Base-by-base conservation (phyloP, 1,284 basidiomycete genomes). In the Singerocomus rubriflavus region DNA sequence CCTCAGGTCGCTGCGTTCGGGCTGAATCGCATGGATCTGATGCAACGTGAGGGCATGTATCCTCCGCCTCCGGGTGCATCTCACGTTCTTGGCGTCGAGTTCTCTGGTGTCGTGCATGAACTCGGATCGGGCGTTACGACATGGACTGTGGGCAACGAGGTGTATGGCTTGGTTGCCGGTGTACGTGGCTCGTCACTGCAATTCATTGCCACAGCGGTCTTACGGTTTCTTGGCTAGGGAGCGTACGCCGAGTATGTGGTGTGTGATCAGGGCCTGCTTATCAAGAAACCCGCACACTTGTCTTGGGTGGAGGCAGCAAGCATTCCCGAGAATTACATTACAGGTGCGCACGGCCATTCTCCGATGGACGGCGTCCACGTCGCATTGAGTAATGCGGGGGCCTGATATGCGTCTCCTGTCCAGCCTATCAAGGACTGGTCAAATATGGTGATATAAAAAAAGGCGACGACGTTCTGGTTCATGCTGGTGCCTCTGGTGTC, bases 231-330 rank as follows among this genome's bases (percentile, higher is more conserved):
- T 48, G 14, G 29, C 25, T 29, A 93, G 90, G 94, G 94, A 17
- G 91, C 93, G 26, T 96, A 97, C 63, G 93, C 93, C 37, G 92
- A 98, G 68, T 97, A 87, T 70, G 85, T 97, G 55, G 77, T 74
- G 37, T 80, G 84, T 26, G 75, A 80, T 11, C 77, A 84, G 49
- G 78, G 78, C 6, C 84, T 93, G 73, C 66, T 95, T 46, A 72
- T 94, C 53, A 73, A 68, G 54, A 98, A 98, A 71, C 91, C 93
- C 2, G 66, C 69, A 37, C 73, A 85, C 62, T 72, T 98, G 49
- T 82, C 84, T 32, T 94, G 89, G 88, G 79, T 76, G 0, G 84
- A 97, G 63, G 93, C 91, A 9, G 91, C 92, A 13, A 85, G 82
- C 55, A 83, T 96, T 36, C 90, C 91, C 0, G 93, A 97, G 72